A percentile compares a stretch with the other conserved stretches of the same genome.
Conservation (phyloP, 1,284 basidiomycete genomes). For the Inonotus hispidus region DNA sequence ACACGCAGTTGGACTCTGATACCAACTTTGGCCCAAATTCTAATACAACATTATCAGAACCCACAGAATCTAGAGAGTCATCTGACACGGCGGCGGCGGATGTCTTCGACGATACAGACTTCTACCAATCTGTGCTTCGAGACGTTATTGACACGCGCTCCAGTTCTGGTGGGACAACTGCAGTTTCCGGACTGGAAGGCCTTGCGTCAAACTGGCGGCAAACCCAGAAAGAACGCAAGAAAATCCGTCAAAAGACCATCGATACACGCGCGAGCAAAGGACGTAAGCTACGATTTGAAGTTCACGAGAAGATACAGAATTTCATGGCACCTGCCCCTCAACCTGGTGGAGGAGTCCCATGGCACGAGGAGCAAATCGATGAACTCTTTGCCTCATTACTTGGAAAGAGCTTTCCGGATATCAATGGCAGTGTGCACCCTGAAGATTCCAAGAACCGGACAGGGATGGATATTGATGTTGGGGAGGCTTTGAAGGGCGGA, state of each 20-base stretch:
- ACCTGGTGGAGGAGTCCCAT: conserved; percentile 34
- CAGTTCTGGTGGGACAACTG: conserved; percentile 24
- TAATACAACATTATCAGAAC: neutral
- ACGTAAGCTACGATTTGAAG: conserved; percentile 80
- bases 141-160: conserved; percentile 79
- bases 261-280: conserved; percentile 95
- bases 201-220: conserved; percentile 57
- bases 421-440: conserved; percentile 18
- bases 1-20: conserved; percentile 34
- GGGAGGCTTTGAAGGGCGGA: conserved; percentile 34
- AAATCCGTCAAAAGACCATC: conserved; percentile 63
- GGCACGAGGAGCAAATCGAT: conserved; percentile 93
- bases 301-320: conserved; percentile 90
- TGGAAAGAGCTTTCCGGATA: conserved; percentile 56
- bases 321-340: conserved; percentile 87
- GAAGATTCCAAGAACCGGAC: conserved; percentile 21
- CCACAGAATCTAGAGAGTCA: neutral
- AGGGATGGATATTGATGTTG: conserved; percentile 26
- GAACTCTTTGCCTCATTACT: conserved; percentile 85
- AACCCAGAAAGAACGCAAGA: conserved; percentile 60
- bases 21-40: conserved; percentile 1
- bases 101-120: conserved; percentile 84
- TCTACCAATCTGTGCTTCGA: conserved; percentile 84
- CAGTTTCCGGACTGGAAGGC: conserved; percentile 23
- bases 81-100: conserved; percentile 36